A percentile compares a stretch with the other conserved stretches of the same genome.
Evolutionary conservation across 352 stramenopile species (phyloP).

Genomic region (Phytophthora podocarpi): DNA sequence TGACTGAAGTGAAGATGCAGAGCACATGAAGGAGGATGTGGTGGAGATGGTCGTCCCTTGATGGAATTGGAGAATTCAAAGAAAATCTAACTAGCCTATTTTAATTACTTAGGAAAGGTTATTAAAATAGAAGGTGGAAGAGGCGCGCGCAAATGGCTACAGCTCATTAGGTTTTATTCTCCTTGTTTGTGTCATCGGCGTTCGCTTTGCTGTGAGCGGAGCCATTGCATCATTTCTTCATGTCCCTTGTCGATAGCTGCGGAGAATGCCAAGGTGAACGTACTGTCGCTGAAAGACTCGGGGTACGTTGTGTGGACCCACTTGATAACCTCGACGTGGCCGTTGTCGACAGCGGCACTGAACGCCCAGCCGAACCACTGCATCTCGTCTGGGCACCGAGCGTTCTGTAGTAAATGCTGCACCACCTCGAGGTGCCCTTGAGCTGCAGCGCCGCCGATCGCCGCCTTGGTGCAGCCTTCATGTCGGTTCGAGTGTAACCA

Average conservation of each 20-base stretch:
- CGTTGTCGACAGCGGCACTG: constrained; percentile 7
- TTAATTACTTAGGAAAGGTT: too few relatives aligned
- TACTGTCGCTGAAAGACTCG: constrained; percentile 11
- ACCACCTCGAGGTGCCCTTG: constrained; percentile 25
- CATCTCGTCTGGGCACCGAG: constrained; percentile 2
- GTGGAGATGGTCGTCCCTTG: too few relatives aligned
- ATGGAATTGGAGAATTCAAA: too few relatives aligned
- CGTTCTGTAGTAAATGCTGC: constrained; percentile 24
- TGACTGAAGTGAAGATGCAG: too few relatives aligned
- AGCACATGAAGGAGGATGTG: too few relatives aligned
- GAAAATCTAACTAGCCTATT: too few relatives aligned
- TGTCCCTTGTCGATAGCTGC: constrained; percentile 14
- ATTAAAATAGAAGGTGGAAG: too few relatives aligned
- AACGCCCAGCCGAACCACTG: constrained; percentile 25
- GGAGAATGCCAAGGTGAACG: constrained; percentile 1
- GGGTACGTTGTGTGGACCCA: constrained; percentile 6
- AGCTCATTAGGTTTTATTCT: too few relatives aligned
- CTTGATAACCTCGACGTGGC: constrained; percentile 11
- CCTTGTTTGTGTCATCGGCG: background rate
- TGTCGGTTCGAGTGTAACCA: constrained; percentile 24
- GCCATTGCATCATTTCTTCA: constrained; percentile 27
- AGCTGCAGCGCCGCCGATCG: constrained; percentile 28
- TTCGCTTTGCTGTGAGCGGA: constrained; percentile 6
- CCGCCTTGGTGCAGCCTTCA: constrained; percentile 29
- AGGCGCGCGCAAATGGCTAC: too few relatives aligned